Evolutionary conservation across 2,329 filamentous ascomycete genomes (phyloP).

Genomic region (Cladosporium sp.): DNA sequence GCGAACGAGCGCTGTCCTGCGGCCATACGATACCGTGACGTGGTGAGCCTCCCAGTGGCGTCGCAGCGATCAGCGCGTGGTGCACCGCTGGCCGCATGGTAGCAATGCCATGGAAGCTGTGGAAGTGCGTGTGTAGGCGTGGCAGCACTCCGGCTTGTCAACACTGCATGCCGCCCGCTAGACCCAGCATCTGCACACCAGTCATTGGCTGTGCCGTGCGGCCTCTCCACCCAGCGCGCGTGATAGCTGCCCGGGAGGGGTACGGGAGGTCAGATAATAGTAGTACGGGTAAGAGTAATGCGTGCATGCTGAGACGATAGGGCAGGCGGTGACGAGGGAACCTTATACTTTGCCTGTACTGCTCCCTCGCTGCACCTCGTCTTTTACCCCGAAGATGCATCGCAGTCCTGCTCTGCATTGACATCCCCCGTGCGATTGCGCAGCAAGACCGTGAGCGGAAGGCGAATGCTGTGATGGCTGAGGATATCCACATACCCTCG

Average conservation of each 20-base stretch:
- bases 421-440: constrained; percentile 11
- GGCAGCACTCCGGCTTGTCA: neutral
- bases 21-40: constrained; percentile 6
- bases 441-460: constrained; percentile 3
- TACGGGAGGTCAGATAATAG: neutral
- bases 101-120: constrained; percentile 1
- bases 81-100: constrained; percentile 5
- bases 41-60: constrained; percentile 2
- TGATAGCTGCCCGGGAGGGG: constrained; percentile 11
- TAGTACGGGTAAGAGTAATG: neutral
- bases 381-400: constrained; percentile 15
- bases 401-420: constrained; percentile 10
- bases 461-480: constrained; percentile 38
- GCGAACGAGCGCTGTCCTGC: neutral
- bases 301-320: neutral
- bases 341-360: constrained; percentile 6
- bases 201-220: constrained; percentile 10
- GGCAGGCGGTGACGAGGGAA: constrained; percentile 6
- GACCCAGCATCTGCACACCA: constrained; percentile 1
- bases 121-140: neutral
- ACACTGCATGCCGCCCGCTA: neutral
- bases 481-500: constrained; percentile 56
- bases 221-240: constrained; percentile 2
- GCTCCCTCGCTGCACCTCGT: neutral
- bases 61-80: neutral